Conservation (phyloP, 2,329 filamentous ascomycete genomes). For the Acrocalymma vagum region DNA sequence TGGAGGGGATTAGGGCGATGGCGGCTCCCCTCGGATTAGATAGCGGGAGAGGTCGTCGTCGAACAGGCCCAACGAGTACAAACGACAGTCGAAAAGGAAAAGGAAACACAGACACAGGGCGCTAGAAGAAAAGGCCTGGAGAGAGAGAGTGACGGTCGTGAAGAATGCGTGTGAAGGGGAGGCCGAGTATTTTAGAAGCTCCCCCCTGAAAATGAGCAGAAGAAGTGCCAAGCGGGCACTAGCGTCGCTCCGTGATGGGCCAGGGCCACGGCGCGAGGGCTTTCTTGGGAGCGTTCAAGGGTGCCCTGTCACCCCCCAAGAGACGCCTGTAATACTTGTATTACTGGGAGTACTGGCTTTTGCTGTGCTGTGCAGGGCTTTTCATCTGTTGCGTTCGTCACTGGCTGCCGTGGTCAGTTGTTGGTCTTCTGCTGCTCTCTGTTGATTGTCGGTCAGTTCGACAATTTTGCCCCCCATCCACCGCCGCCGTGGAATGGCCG, state of each 20-base stretch:
- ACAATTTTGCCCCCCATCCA: too few relatives aligned
- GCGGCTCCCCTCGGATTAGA: conserved; percentile 31
- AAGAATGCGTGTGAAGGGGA: conserved; percentile 37
- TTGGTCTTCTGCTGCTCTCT: too few relatives aligned
- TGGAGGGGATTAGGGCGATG: conserved; percentile 24
- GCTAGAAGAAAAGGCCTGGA: conserved; percentile 32
- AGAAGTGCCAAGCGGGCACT: conserved; percentile 32
- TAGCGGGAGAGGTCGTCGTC: conserved; percentile 16
- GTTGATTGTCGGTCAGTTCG: too few relatives aligned
- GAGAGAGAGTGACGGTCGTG: conserved; percentile 38
- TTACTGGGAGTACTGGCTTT: too few relatives aligned
- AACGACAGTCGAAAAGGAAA: conserved; percentile 40
- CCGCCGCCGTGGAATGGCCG: too few relatives aligned
- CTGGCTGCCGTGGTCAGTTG: too few relatives aligned
- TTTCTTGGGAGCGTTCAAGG: too few relatives aligned
- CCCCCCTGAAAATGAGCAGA: conserved; percentile 41
- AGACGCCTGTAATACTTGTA: too few relatives aligned
- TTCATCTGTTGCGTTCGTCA: too few relatives aligned
- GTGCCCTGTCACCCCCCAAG: too few relatives aligned
- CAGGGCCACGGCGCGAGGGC: too few relatives aligned
- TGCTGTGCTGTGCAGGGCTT: too few relatives aligned
- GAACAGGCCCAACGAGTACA: conserved; percentile 26
- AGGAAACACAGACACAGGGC: conserved; percentile 28
- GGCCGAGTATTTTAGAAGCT: conserved; percentile 40
- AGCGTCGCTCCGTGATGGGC: conserved; percentile 30